Conservation (phyloP, 352 stramenopile genomes). For the Phytophthora lateralis region DNA sequence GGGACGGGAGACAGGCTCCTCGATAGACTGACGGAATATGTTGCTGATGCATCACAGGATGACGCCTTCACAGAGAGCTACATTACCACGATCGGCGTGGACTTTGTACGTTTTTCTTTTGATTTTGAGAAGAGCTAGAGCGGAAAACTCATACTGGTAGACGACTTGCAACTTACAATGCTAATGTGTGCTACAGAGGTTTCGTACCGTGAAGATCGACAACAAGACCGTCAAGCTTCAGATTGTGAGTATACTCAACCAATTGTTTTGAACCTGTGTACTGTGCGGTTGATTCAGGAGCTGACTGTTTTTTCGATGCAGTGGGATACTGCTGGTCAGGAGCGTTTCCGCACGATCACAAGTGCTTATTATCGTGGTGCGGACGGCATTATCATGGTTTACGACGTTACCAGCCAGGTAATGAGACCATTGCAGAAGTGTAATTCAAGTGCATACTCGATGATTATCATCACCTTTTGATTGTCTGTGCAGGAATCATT, state of each 20-base stretch:
- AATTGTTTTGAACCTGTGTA: too few relatives aligned
- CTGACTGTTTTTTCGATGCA: constrained; percentile 27
- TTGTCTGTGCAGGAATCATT: constrained; percentile 92
- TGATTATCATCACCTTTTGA: background rate
- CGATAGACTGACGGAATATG: constrained; percentile 6
- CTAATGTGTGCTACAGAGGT: constrained; percentile 61
- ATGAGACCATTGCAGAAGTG: background rate
- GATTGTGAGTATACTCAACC: constrained; percentile 84
- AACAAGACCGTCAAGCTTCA: constrained; percentile 99
- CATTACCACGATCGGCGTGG: constrained; percentile 95
- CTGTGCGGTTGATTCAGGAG: background rate
- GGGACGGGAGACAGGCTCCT: background rate
- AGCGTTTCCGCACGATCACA: constrained; percentile 99
- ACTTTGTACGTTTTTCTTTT: constrained; percentile 84
- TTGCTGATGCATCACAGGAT: constrained; percentile 55
- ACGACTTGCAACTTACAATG: constrained; percentile 1
- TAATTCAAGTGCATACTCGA: background rate
- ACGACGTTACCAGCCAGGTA: constrained; percentile 97
- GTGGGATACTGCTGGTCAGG: constrained; percentile 99
- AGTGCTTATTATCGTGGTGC: constrained; percentile 98
- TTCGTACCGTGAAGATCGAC: constrained; percentile 98
- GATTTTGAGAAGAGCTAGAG: background rate
- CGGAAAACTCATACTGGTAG: background rate
- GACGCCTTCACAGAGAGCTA: constrained; percentile 99
- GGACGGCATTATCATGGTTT: constrained; percentile 98